Conservation (phyloP, 441 rosid species). For the Bruguiera hainesii region DNA sequence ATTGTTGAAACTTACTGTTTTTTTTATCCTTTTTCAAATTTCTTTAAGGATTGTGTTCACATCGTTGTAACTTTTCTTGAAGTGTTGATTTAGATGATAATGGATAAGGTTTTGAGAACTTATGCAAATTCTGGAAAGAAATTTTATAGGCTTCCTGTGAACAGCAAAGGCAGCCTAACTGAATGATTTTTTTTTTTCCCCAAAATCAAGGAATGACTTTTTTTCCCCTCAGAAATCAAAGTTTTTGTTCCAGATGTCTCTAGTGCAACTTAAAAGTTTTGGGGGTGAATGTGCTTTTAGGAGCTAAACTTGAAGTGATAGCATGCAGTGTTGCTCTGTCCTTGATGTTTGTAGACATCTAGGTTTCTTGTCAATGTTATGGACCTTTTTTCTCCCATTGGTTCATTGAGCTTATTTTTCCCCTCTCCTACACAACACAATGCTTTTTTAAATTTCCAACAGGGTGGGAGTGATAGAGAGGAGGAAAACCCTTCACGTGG, state of each 20-base stretch:
- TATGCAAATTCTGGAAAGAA: background rate
- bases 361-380: background rate
- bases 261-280: background rate
- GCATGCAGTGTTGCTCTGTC: background rate
- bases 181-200: background rate
- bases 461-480: too few relatives aligned
- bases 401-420: background rate
- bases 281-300: slow-evolving; percentile 1
- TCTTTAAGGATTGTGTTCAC: background rate
- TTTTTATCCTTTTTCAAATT: background rate
- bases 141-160: background rate
- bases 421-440: too few relatives aligned
- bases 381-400: background rate
- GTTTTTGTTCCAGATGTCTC: too few relatives aligned
- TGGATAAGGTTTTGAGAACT: slow-evolving; percentile 1
- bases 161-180: background rate
- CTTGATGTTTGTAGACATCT: background rate
- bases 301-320: background rate
- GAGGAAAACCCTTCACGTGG: background rate
- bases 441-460: too few relatives aligned
- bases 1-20: background rate
- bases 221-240: background rate
- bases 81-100: background rate
- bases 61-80: too few relatives aligned
- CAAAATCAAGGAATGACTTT: too few relatives aligned